These are phyloP conservation scores for Xylaria sp. DNA, from an alignment of 2,329 filamentous ascomycete genomes.

Conservation along the genomic window DNA sequence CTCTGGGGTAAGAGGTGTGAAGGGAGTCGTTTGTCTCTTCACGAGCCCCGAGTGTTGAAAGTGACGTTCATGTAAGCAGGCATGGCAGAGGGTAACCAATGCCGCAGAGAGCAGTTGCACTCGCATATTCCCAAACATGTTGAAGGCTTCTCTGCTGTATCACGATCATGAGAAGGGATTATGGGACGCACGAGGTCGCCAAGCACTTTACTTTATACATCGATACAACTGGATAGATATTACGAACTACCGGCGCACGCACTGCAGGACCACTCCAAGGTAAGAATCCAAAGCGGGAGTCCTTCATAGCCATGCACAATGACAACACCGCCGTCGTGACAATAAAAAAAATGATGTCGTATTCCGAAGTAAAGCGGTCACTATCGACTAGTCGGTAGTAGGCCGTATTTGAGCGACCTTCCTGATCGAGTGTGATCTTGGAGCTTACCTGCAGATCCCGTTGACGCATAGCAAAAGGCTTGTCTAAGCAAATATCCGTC, in stretches of 20 bases:
- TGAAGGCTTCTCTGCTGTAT: neutral
- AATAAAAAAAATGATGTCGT: conserved; percentile 16
- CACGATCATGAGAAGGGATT: neutral
- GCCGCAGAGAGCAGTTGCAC: conserved; percentile 22
- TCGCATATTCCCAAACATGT: conserved; percentile 26
- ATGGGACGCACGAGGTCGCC: neutral
- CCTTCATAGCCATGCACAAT: conserved; percentile 19
- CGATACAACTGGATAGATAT: neutral
- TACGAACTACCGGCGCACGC: conserved; percentile 2
- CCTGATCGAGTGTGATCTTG: conserved; percentile 31
- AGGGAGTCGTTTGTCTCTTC: conserved; percentile 42
- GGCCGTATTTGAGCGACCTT: conserved; percentile 27
- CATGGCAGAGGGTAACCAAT: conserved; percentile 36
- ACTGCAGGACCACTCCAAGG: conserved; percentile 1
- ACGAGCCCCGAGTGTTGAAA: conserved; percentile 19
- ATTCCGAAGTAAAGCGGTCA: conserved; percentile 7
- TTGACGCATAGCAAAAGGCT: conserved; percentile 18
- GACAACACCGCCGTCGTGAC: conserved; percentile 17
- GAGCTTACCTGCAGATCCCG: conserved; percentile 24
- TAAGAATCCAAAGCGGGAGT: conserved; percentile 4
- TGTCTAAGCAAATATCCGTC: neutral
- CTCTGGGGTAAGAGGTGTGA: conserved; percentile 41
- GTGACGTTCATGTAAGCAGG: conserved; percentile 42
- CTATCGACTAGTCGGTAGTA: conserved; percentile 1
- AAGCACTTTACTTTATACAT: conserved; percentile 22